Conservation (phyloP, 2,329 filamentous ascomycete genomes). For the Ophiostoma quercus region DNA sequence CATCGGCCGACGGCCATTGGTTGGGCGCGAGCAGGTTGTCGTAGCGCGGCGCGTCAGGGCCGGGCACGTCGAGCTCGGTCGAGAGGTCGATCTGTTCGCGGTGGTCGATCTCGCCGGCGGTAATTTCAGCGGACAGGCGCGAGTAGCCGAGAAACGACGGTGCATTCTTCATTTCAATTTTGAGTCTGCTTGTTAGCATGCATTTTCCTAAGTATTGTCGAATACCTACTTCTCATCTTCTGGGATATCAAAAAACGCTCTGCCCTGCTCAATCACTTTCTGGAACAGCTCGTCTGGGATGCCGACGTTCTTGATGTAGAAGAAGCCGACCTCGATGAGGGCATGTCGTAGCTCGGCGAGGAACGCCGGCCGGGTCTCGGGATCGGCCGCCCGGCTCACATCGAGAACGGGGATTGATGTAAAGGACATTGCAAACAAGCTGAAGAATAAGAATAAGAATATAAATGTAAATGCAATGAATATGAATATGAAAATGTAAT, state of each 20-base stretch:
- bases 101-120: slow-evolving; percentile 70
- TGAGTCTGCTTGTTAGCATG: slow-evolving; percentile 41
- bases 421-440: slow-evolving; percentile 54
- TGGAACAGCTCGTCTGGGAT: slow-evolving; percentile 61
- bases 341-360: slow-evolving; percentile 66
- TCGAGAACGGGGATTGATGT: slow-evolving; percentile 72
- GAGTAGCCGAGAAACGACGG: slow-evolving; percentile 68
- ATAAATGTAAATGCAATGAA: neutral
- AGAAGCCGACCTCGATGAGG: slow-evolving; percentile 78
- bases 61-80: slow-evolving; percentile 66
- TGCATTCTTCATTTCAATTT: slow-evolving; percentile 69
- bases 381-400: slow-evolving; percentile 59
- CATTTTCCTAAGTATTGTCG: too few species aligned
- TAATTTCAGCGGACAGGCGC: slow-evolving; percentile 61
- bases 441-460: neutral
- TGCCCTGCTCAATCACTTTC: slow-evolving; percentile 62
- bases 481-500: neutral
- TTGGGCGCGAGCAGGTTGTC: slow-evolving; percentile 71
- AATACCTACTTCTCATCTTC: slow-evolving; percentile 72
- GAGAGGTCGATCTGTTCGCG: slow-evolving; percentile 83
- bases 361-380: slow-evolving; percentile 65
- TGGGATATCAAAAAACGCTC: slow-evolving; percentile 71
- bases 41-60: slow-evolving; percentile 59
- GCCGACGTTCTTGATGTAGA: slow-evolving; percentile 77
- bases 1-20: slow-evolving; percentile 66